Base-by-base conservation (phyloP, 139 green algal genomes). In the Chlorella sorokiniana region DNA sequence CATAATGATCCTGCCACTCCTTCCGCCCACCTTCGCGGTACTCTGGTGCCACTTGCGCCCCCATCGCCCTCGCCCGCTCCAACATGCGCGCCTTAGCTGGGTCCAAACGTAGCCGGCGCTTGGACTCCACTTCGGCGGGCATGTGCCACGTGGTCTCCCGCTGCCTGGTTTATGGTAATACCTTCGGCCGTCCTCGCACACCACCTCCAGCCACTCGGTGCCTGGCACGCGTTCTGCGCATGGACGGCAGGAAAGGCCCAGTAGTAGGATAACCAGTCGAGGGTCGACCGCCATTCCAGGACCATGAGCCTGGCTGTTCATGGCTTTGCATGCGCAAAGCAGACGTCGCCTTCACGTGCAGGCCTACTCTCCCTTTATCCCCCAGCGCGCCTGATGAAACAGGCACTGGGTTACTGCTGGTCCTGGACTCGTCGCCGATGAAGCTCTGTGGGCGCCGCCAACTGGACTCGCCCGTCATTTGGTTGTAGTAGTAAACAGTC, bases 131-230 rank as follows among this genome's bases (percentile, higher is more conserved):
- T 44, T 63, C 56, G 23, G 18, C 6, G 23, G 91, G 91, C 18
- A 88, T 78, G 23, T 88, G 70, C 91, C 91, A 95, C 2, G 82
- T 85, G 6, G 89, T 93, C 67, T 92, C 84, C 85, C 33, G 6
- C 59, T 86, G 1, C 79, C 67, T 1, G 78, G 48, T 68, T 94
- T 90, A 89, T 93, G 93, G 79, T 91, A 98, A 64, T 97, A 98
- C 20, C 87, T 88, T 37, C 91, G 83, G 18, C 91, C 91, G 44
- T 96, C 91, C 18, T 91, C 73, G 79, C 91, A 96, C 69, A 78
- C 89, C 68, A 98, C 95, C 82, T 97, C 89, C 40, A 85, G 85
- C 95, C 95, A 98, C 3, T 88, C 79, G 0, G 92, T 97, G 54
- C 88, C 91, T 7, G 74, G 44, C 25, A 97, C 84, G 2, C 51